Conservation (phyloP, 2,329 filamentous ascomycete species). For the Hypoxylon sp. region DNA sequence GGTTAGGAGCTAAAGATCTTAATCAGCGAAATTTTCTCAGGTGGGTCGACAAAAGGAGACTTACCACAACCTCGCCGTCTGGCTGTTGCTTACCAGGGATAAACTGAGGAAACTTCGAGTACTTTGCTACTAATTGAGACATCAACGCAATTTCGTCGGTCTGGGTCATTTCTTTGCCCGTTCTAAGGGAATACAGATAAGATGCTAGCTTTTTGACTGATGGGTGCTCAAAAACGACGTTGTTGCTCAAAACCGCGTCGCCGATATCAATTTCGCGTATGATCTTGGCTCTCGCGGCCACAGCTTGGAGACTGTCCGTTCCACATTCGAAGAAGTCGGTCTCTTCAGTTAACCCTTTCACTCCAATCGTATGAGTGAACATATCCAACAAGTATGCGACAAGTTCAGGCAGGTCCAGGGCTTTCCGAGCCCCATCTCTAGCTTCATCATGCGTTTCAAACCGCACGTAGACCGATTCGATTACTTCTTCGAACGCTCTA, state of each 20-base stretch:
- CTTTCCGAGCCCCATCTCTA: slow-evolving; percentile 25
- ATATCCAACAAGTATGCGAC: slow-evolving; percentile 35
- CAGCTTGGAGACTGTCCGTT: slow-evolving; percentile 52
- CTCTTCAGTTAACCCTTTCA: slow-evolving; percentile 35
- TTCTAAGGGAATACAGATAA: slow-evolving; percentile 41
- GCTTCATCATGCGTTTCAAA: slow-evolving; percentile 45
- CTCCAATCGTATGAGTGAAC: slow-evolving; percentile 35
- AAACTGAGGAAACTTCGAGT: slow-evolving; percentile 54
- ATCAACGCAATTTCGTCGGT: slow-evolving; percentile 53
- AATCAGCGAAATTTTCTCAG: background rate
- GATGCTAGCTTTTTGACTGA: slow-evolving; percentile 46
- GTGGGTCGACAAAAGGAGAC: background rate
- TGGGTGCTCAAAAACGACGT: slow-evolving; percentile 54
- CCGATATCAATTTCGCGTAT: slow-evolving; percentile 49
- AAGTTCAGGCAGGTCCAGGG: slow-evolving; percentile 18
- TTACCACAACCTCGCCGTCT: slow-evolving; percentile 44
- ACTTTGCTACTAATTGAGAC: slow-evolving; percentile 56
- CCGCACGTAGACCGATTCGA: slow-evolving; percentile 61
- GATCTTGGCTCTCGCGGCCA: slow-evolving; percentile 47
- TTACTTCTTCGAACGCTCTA: slow-evolving; percentile 62
- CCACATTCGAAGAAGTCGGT: slow-evolving; percentile 53
- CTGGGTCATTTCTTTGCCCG: slow-evolving; percentile 31
- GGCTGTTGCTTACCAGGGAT: slow-evolving; percentile 44
- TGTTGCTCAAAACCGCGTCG: slow-evolving; percentile 42
- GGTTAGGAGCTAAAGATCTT: slow-evolving; percentile 63